phyloP scores from a whole-genome alignment of 179 eudicot genomes.

The Patellifolia procumbens region DNA sequence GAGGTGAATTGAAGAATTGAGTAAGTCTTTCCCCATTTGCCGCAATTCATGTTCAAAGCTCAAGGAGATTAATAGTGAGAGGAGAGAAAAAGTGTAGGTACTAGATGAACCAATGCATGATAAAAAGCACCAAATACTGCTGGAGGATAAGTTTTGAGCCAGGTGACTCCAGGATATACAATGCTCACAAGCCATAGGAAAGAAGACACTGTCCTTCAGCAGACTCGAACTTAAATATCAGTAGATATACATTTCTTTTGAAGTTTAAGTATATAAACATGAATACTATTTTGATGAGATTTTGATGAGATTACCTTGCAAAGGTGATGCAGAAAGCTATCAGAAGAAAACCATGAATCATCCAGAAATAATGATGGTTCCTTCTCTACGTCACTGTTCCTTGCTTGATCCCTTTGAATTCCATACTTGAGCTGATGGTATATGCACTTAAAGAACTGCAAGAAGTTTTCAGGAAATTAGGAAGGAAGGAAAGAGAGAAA shows the following conservation, averaged over 20 bases:
- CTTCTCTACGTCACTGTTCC: conserved; percentile 36
- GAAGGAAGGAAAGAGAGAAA: not conserved
- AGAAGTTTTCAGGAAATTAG: conserved; percentile 24
- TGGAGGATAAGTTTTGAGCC: not conserved
- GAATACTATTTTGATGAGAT: not conserved
- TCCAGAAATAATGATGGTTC: conserved; percentile 62
- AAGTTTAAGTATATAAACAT: not conserved
- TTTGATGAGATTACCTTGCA: conserved; percentile 80
- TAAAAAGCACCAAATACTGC: not conserved
- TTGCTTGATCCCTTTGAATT: conserved; percentile 55
- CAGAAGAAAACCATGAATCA: conserved; percentile 85
- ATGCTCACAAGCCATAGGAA: conserved; percentile 1
- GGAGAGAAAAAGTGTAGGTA: not conserved
- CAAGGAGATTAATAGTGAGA: not conserved
- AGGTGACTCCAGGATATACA: not conserved
- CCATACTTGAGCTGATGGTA: conserved; percentile 87
- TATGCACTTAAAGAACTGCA: conserved; percentile 73
- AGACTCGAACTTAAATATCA: not conserved
- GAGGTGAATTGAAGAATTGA: too few relatives aligned
- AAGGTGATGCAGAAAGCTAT: conserved; percentile 80
- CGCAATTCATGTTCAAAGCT: not conserved
- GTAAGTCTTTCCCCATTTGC: not conserved
- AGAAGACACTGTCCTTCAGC: not conserved
- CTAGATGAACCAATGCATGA: not conserved
- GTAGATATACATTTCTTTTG: too few relatives aligned